Evolutionary conservation across 352 stramenopile genomes (phyloP).

Genomic region (Pythium aristosporum): DNA sequence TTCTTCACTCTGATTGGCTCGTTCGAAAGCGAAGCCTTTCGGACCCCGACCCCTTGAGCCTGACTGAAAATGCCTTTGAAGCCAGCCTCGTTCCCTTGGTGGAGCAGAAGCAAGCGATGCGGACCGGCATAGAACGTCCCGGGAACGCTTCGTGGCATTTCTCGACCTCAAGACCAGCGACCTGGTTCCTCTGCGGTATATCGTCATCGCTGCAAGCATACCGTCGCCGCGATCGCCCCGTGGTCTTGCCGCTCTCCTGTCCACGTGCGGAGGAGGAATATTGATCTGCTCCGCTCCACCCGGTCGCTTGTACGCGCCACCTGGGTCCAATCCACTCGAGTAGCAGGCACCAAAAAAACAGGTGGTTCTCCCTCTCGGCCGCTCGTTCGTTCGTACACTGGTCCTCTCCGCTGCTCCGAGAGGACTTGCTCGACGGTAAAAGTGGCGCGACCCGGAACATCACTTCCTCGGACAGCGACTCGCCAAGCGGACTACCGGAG

Average conservation of each 20-base stretch:
- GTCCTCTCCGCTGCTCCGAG: neutral
- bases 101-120: neutral
- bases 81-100: neutral
- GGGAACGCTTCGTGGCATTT: constrained; percentile 6
- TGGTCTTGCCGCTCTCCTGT: neutral
- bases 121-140: neutral
- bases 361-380: constrained; percentile 1
- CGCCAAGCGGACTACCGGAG: constrained; percentile 1
- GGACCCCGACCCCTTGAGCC: constrained; percentile 2
- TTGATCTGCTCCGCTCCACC: neutral
- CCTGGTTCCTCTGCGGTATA: neutral
- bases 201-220: neutral
- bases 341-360: constrained; percentile 17
- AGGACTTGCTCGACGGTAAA: constrained; percentile 2
- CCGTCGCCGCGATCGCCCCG: neutral
- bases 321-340: neutral
- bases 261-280: neutral
- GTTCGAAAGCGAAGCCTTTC: neutral
- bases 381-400: constrained; percentile 8
- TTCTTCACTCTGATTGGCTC: constrained; percentile 6
- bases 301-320: constrained; percentile 15
- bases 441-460: neutral
- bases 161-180: constrained; percentile 10
- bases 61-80: constrained; percentile 8
- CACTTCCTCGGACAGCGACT: neutral